A percentile compares a stretch with the other conserved stretches of the same genome.
These are phyloP conservation scores for Fusarium verticillioides DNA, from an alignment of 2,329 filamentous ascomycete genomes.

Conservation along the genomic window DNA sequence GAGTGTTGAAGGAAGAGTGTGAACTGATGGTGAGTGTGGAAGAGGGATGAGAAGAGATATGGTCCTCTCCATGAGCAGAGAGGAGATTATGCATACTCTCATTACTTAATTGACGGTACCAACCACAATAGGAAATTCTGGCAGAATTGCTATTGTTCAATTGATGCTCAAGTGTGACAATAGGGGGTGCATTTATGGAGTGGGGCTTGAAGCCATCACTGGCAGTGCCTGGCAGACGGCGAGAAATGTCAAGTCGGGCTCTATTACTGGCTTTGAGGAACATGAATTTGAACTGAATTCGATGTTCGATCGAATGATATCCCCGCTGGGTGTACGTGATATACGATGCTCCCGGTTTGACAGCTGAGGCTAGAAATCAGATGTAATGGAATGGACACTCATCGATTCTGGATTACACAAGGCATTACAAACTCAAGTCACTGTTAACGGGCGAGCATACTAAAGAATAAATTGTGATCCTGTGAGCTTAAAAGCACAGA, in stretches of 20 bases:
- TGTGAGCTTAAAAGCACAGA: not conserved
- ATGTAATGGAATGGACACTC: not conserved
- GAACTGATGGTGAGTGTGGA: not conserved
- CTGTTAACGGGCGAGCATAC: not conserved
- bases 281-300: too few relatives aligned
- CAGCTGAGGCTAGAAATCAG: not conserved
- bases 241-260: not conserved
- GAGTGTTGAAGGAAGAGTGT: not conserved
- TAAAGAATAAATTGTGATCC: not conserved
- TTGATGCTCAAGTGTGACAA: conserved; percentile 15
- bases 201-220: conserved; percentile 2
- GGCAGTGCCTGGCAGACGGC: not conserved
- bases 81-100: not conserved
- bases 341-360: not conserved
- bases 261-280: not conserved
- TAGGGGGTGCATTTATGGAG: not conserved
- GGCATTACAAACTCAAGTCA: not conserved
- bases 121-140: not conserved
- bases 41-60: not conserved
- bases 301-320: too few relatives aligned
- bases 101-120: not conserved
- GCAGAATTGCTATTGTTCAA: conserved; percentile 18
- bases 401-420: not conserved
- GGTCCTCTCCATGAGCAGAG: not conserved
- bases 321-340: not conserved